A percentile compares a stretch with the other conserved stretches of the same genome.
Conservation (phyloP, 2,329 filamentous ascomycete genomes). For the Teratosphaeria epicoccoides region DNA sequence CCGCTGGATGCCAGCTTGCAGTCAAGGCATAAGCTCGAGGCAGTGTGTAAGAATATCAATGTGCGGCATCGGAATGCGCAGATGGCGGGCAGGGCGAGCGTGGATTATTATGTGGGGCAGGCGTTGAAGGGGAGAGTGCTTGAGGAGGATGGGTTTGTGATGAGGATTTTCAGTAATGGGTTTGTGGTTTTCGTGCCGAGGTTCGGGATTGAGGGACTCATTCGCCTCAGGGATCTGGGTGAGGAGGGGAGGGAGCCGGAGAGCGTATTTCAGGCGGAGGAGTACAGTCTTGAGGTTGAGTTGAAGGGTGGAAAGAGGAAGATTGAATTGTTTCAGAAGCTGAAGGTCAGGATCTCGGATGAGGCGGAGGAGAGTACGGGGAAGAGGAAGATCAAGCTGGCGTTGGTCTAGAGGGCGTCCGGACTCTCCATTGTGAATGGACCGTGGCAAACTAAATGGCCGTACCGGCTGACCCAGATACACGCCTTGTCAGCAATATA, state of each 20-base stretch:
- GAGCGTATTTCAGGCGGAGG: slow-evolving; percentile 73
- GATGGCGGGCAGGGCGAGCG: slow-evolving; percentile 82
- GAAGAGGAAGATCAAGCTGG: slow-evolving; percentile 78
- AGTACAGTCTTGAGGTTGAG: slow-evolving; percentile 60
- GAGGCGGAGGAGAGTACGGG: slow-evolving; percentile 92
- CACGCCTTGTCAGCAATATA: neutral
- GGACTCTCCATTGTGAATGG: too few relatives aligned
- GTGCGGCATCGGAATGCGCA: slow-evolving; percentile 94
- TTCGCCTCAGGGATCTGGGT: slow-evolving; percentile 67
- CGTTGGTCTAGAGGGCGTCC: neutral
- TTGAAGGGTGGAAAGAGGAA: slow-evolving; percentile 33
- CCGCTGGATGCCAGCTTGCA: slow-evolving; percentile 70
- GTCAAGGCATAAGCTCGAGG: slow-evolving; percentile 75
- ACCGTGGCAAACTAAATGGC: too few relatives aligned
- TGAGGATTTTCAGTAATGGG: slow-evolving; percentile 95
- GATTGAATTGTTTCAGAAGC: slow-evolving; percentile 85
- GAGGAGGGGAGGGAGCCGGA: slow-evolving; percentile 55
- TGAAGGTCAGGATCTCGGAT: slow-evolving; percentile 79
- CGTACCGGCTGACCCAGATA: too few relatives aligned
- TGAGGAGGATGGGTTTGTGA: slow-evolving; percentile 87
- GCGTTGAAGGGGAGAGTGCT: slow-evolving; percentile 67
- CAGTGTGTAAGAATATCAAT: slow-evolving; percentile 97
- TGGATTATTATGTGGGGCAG: slow-evolving; percentile 97
- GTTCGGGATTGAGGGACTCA: slow-evolving; percentile 90
- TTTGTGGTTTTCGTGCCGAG: slow-evolving; percentile 92